A percentile compares a stretch with the other conserved stretches of the same genome.
Evolutionary conservation across 768 basidiomycete genomes (phyloP).

Genomic region (Serendipita sp.): DNA sequence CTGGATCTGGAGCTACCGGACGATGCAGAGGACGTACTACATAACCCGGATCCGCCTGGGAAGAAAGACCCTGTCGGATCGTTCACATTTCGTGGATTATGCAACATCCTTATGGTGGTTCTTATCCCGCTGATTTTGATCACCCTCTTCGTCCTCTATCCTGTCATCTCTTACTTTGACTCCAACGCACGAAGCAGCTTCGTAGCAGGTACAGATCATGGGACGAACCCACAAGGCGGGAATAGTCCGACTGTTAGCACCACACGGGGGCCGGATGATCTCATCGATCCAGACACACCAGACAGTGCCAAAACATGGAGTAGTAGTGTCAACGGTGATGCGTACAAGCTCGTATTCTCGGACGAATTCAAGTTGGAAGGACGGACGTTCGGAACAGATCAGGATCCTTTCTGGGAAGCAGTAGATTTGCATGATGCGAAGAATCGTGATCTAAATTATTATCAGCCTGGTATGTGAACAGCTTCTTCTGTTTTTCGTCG

Average conservation of each 20-base stretch:
- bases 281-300: conserved; percentile 64
- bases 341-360: conserved; percentile 58
- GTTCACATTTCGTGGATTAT: conserved; percentile 32
- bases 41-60: conserved; percentile 38
- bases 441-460: conserved; percentile 62
- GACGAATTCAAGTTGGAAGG: conserved; percentile 73
- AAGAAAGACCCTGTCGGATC: conserved; percentile 22
- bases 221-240: conserved; percentile 28
- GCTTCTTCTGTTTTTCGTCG: background rate
- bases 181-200: conserved; percentile 21
- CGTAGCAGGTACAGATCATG: conserved; percentile 45
- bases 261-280: conserved; percentile 31
- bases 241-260: conserved; percentile 5
- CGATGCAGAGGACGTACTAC: conserved; percentile 64
- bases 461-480: conserved; percentile 30
- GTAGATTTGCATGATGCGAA: conserved; percentile 57
- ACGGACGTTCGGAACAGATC: conserved; percentile 50
- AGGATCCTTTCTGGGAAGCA: conserved; percentile 59
- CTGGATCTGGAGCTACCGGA: conserved; percentile 34
- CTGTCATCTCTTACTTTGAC: conserved; percentile 43
- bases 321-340: conserved; percentile 48
- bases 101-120: conserved; percentile 56
- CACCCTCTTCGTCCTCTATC: conserved; percentile 67
- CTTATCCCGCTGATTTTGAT: conserved; percentile 46
- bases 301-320: conserved; percentile 35